A percentile compares a stretch with the other conserved stretches of the same genome.
Conservation (phyloP, 2,329 filamentous ascomycete genomes). For the Allantophomopsis cytisporea region DNA sequence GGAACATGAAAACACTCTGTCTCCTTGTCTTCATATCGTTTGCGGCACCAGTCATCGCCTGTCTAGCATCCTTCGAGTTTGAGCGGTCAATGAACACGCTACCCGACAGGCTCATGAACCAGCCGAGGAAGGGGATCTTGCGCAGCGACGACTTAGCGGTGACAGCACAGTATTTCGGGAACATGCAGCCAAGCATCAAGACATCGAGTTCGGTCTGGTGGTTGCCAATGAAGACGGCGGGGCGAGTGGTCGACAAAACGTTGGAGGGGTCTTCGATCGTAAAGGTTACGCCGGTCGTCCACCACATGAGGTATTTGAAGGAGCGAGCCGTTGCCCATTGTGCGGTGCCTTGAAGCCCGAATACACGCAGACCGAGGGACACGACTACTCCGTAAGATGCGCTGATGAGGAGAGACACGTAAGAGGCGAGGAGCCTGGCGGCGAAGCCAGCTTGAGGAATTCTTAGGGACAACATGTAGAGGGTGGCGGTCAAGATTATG, state of each 20-base stretch:
- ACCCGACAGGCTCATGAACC: slow-evolving; percentile 84
- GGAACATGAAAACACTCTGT: slow-evolving; percentile 77
- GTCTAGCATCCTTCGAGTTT: slow-evolving; percentile 69
- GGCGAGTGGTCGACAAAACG: slow-evolving; percentile 42
- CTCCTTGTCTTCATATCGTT: slow-evolving; percentile 58
- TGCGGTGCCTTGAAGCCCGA: slow-evolving; percentile 61
- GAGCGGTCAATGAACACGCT: slow-evolving; percentile 92
- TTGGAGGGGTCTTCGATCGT: slow-evolving; percentile 54
- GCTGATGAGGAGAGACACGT: slow-evolving; percentile 44
- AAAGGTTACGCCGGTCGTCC: slow-evolving; percentile 67
- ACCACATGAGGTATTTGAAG: slow-evolving; percentile 70
- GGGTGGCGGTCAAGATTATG: slow-evolving; percentile 31
- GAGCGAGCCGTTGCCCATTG: slow-evolving; percentile 74
- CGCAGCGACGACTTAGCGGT: slow-evolving; percentile 82
- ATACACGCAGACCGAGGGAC: slow-evolving; percentile 54
- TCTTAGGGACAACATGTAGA: slow-evolving; percentile 49
- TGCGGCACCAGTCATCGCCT: slow-evolving; percentile 75
- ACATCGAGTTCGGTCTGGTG: slow-evolving; percentile 96
- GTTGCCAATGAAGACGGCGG: slow-evolving; percentile 85
- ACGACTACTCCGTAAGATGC: slow-evolving; percentile 65
- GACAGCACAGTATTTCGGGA: slow-evolving; percentile 83
- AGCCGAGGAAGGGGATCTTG: slow-evolving; percentile 72
- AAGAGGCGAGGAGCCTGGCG: slow-evolving; percentile 54
- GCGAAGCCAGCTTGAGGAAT: slow-evolving; percentile 49
- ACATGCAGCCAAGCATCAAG: slow-evolving; percentile 76